Percentiles rank a stretch among this genome's conserved stretches.
Evolutionary conservation across 331 rosid genomes (phyloP).

Genomic region (Quercus phellos): DNA sequence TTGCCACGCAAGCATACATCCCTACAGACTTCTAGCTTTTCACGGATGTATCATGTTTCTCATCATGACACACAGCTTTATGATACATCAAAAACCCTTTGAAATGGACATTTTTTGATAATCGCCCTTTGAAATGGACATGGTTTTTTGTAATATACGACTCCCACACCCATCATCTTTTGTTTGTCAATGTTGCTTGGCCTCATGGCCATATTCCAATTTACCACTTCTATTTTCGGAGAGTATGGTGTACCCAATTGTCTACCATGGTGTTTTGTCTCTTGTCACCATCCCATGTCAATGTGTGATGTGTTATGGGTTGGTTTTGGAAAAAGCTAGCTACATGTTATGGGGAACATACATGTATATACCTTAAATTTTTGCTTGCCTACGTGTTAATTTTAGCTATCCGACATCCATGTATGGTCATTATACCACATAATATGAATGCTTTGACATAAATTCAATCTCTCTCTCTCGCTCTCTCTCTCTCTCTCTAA

Average conservation of each 20-base stretch:
- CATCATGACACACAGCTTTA: neutral
- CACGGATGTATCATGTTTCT: neutral
- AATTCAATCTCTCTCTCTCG: neutral
- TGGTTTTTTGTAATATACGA: no score
- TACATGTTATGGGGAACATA: neutral
- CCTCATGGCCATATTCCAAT: neutral
- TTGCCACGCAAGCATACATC: neutral
- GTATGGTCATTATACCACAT: neutral
- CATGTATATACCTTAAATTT: neutral
- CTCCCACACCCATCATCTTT: neutral
- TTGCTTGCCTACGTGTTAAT: neutral
- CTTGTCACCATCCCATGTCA: slow-evolving; percentile 3
- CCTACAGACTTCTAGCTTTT: neutral
- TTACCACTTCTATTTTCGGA: neutral
- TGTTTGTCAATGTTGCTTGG: slow-evolving; percentile 7
- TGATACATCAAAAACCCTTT: slow-evolving; percentile 11
- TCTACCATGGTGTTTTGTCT: neutral
- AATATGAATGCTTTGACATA: neutral
- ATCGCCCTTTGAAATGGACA: neutral
- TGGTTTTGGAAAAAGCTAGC: no score
- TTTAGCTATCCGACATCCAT: slow-evolving; percentile 19
- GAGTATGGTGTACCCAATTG: neutral
- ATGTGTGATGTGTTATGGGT: neutral
- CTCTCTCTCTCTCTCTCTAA: no score
- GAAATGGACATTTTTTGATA: neutral